Percentiles rank a stretch among this genome's conserved stretches.
These are phyloP conservation scores for Eucommia ulmoides DNA, from an alignment of 257 asterid species.

Conservation along the genomic window DNA sequence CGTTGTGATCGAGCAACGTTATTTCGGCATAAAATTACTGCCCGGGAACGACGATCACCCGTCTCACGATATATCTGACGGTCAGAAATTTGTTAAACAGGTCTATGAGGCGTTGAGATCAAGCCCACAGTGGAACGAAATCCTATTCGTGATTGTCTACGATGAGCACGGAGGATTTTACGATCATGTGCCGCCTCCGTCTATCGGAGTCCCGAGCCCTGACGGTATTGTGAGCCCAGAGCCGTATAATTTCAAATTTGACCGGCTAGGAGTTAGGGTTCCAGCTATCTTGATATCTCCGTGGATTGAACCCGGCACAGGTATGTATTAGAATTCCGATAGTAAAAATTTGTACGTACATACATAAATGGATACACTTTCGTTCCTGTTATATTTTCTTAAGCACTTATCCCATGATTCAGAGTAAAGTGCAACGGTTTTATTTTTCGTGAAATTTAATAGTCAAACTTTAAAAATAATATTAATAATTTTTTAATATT, in stretches of 20 bases:
- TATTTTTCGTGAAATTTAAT: no score
- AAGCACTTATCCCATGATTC: no score
- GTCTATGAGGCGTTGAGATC: slow-evolving; percentile 52
- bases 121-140: slow-evolving; percentile 69
- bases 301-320: slow-evolving; percentile 65
- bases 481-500: no score
- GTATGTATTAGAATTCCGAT: slow-evolving; percentile 14
- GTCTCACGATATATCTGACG: slow-evolving; percentile 55
- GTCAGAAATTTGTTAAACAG: slow-evolving; percentile 48
- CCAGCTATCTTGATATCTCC: slow-evolving; percentile 58
- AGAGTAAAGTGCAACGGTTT: no score
- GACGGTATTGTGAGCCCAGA: slow-evolving; percentile 44
- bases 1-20: slow-evolving; percentile 56
- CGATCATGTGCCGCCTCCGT: slow-evolving; percentile 62
- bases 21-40: slow-evolving; percentile 34
- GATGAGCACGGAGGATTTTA: slow-evolving; percentile 77
- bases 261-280: slow-evolving; percentile 62
- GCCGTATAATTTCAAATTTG: slow-evolving; percentile 46
- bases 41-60: slow-evolving; percentile 77
- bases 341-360: no score
- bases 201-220: slow-evolving; percentile 48
- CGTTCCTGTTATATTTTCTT: no score
- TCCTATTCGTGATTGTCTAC: slow-evolving; percentile 35
- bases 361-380: no score
- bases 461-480: no score